Base-by-base conservation (phyloP, 345 rosid genomes). In the Erucastrum elatum region DNA sequence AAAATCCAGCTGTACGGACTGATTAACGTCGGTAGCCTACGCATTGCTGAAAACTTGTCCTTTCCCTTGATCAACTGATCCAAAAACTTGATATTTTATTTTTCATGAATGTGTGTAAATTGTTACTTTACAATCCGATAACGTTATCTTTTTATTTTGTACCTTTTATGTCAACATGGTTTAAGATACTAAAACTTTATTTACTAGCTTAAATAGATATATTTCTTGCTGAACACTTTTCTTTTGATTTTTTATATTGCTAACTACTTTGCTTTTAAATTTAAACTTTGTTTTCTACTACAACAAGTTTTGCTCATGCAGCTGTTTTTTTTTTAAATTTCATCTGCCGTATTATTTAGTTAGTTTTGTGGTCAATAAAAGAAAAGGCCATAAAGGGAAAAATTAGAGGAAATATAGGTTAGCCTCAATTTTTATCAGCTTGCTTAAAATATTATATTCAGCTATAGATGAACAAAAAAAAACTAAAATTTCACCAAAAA, bases 31-130 rank as follows among this genome's bases (percentile, higher is more conserved):
- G 58, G 26, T 29, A 31, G 75, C 75, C 83, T 75, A 75, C 83
- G 9, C 67, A 53, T 80, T 80, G 79, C 79, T 70, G 68, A 63
- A 70, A 74, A 61, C 58, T 80, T 75, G 62, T 64, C 65, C 67
- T 63, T 80, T 41, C 21, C 21, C 79, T 63, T 68, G 2, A 21
- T 53, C 60, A 79, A 68, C 29, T 68, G 8, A 68, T 69, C n/a
- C 4, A 51, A 72, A 16, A 27, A 29, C 35, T 31, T 17, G 4
- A 13, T 53, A 12, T 77, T 56, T 30, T 8, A 71, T 70, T 35
- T 77, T 34, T 58, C 34, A 65, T n/a, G 12, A 58, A 26, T 64
- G 11, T 70, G 49, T 71, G 27, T 65, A 25, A 39, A 71, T 8
- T 11, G 44, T 55, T 64, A 55, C 72, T 72, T 72, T 46, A 11